Evolutionary conservation across 192 early-diverging fungal species (phyloP), one percentile per base, ranked within the genome.

Genomic region (Physocladia obscura): DNA sequence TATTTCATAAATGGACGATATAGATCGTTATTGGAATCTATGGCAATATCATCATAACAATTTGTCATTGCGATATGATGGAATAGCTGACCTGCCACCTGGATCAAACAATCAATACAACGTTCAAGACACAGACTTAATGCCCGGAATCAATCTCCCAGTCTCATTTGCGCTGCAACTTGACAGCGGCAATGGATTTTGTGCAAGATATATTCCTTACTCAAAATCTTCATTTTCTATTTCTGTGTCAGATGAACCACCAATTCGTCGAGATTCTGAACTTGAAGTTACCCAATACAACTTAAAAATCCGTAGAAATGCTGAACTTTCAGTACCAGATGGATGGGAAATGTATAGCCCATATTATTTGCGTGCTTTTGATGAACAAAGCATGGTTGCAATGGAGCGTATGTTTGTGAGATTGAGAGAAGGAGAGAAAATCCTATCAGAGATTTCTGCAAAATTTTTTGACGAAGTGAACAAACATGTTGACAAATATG

Each of bases 11-110:
- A 26, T 60, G 11, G 4, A 19, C 44, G 15, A 56, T 31, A 36
- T 49, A 73, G 71, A 73, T 34, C 62, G 71, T 11, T 73, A 73
- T 38, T 73, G 71, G 71, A 5, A 54, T 29, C 56, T 73, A 4
- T 73, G 71, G 71, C 71, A 73, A 29, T 35, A 67, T 24, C 57
- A 55, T 29, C 50, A 73, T 32, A 4, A n/a, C 15, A n/a, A 48
- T 26, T 11, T 30, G 32, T 38, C 49, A 21, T 13, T 2, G 8
- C 19, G 40, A 35, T 73, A 73, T 56, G 44, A 2, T 32, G 71
- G 71, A 29, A 73, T 26, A 11, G 55, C 52, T 13, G 32, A 67
- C 19, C 24, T 73, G 24, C 71, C 71, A 1, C 71, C 71, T 1
- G 57, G 47, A 31, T 67, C 62, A 3, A 54, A 37, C 4, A 54